These are phyloP conservation scores for Huntiella bhutanensis DNA, from an alignment of 2,329 filamentous ascomycete species.

Conservation along the genomic window DNA sequence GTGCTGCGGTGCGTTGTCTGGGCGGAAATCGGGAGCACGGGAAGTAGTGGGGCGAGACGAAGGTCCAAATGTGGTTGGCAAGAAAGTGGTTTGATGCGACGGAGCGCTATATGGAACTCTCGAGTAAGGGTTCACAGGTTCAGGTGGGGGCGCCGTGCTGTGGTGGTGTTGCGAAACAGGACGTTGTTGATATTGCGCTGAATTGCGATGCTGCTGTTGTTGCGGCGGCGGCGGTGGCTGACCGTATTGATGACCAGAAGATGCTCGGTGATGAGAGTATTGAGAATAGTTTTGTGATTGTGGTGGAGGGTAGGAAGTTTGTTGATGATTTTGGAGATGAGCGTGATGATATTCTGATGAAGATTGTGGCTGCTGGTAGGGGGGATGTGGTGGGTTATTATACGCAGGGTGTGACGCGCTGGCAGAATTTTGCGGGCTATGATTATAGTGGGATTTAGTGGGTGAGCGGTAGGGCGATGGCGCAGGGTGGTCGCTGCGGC, in stretches of 20 bases:
- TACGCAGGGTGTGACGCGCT: not conserved
- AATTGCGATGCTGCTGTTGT: not conserved
- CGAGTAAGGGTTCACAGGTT: constrained; percentile 4
- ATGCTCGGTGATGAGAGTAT: not conserved
- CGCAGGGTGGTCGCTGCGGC: not conserved
- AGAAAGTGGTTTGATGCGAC: not conserved
- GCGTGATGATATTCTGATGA: no score
- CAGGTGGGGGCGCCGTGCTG: constrained; percentile 14
- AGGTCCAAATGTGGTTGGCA: not conserved
- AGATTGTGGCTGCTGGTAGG: constrained; percentile 7
- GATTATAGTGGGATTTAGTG: not conserved
- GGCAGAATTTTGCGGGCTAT: constrained; percentile 8
- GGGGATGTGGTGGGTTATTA: constrained; percentile 4
- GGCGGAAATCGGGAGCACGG: constrained; percentile 5
- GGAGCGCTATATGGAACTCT: constrained; percentile 1
- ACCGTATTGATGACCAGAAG: not conserved
- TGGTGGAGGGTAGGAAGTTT: not conserved
- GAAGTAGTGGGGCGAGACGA: not conserved
- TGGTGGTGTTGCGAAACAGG: constrained; percentile 5
- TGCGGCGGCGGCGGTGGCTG: not conserved
- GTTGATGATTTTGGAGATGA: not conserved
- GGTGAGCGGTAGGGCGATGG: not conserved
- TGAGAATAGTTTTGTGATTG: not conserved
- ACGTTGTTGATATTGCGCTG: constrained; percentile 5
- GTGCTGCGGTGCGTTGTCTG: constrained; percentile 11